phyloP scores from a whole-genome alignment of 495 filamentous ascomycete species.

The Hypoxylon fragiforme region DNA sequence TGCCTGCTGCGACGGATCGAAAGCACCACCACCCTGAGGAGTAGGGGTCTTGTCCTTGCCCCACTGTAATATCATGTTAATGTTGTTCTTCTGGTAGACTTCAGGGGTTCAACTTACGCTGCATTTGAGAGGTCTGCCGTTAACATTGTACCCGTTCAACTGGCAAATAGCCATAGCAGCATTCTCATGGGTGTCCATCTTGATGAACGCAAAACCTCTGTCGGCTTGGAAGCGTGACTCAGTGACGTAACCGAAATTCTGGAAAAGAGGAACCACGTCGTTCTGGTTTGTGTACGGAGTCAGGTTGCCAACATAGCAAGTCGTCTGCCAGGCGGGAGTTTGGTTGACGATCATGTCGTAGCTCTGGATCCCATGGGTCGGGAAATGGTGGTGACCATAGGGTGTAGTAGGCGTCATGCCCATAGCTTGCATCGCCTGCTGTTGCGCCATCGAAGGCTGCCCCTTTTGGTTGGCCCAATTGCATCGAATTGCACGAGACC shows the following conservation, averaged over 20 bases:
- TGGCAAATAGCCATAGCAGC: slow-evolving; percentile 98
- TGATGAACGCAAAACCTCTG: slow-evolving; percentile 97
- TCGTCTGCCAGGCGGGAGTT: slow-evolving; percentile 99
- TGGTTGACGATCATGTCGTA: slow-evolving; percentile 97
- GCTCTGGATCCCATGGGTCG: slow-evolving; percentile 93
- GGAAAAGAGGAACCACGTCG: slow-evolving; percentile 93
- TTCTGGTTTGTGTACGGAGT: slow-evolving; percentile 97
- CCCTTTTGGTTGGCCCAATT: slow-evolving; percentile 99
- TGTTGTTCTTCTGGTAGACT: not conserved
- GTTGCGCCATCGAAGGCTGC: slow-evolving; percentile 96
- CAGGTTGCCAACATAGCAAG: slow-evolving; percentile 96
- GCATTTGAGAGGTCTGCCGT: slow-evolving; percentile 96
- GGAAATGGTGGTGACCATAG: slow-evolving; percentile 97
- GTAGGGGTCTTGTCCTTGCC: slow-evolving; percentile 97
- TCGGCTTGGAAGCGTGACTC: slow-evolving; percentile 98
- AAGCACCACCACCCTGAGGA: slow-evolving; percentile 68
- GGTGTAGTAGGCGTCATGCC: slow-evolving; percentile 98
- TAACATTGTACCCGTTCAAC: slow-evolving; percentile 94
- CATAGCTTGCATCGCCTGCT: slow-evolving; percentile 95
- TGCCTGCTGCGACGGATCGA: slow-evolving; percentile 75
- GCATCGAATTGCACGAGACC: slow-evolving; percentile 96
- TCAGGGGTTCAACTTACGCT: slow-evolving; percentile 68
- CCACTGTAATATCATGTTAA: slow-evolving; percentile 64
- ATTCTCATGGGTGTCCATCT: slow-evolving; percentile 99
- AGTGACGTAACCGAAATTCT: slow-evolving; percentile 96